Evolutionary conservation across 257 asterid genomes (phyloP).

Genomic region (Solanum virginianum): DNA sequence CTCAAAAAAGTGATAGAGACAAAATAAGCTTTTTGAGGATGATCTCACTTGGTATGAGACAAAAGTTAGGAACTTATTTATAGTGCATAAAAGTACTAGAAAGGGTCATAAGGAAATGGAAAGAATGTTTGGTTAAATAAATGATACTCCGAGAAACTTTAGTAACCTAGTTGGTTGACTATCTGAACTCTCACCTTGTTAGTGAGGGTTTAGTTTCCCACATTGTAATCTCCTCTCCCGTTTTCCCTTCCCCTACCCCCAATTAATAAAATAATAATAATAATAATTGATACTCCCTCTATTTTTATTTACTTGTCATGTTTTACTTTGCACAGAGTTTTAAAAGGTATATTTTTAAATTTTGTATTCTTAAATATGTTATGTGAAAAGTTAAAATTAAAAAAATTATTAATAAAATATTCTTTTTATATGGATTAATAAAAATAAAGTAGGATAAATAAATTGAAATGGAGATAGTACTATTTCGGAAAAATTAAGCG

Average conservation of each 20-base stretch:
- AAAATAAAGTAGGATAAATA: not conserved
- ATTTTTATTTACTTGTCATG: not conserved
- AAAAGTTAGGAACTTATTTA: constrained; percentile 22
- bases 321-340: not conserved
- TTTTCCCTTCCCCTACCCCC: no score
- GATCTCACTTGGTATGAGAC: constrained; percentile 11
- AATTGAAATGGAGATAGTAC: not conserved
- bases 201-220: no score
- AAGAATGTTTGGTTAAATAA: constrained; percentile 3
- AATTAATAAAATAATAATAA: no score
- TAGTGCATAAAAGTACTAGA: constrained; percentile 6
- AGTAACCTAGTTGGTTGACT: no score
- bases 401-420: not conserved
- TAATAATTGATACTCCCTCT: constrained; percentile 3
- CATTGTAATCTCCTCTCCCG: no score
- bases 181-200: rapidly evolving
- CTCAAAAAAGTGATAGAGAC: not conserved
- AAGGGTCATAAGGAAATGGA: constrained; percentile 5
- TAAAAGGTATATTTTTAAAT: not conserved
- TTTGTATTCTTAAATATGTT: not conserved
- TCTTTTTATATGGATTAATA: not conserved
- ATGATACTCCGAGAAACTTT: not conserved
- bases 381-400: not conserved
- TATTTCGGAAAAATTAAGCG: not conserved
- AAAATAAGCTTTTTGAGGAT: not conserved